A percentile compares a stretch with the other conserved stretches of the same genome.
Evolutionary conservation across 1,284 basidiomycete species (phyloP).

Genomic region (Microbotryum violaceum): DNA sequence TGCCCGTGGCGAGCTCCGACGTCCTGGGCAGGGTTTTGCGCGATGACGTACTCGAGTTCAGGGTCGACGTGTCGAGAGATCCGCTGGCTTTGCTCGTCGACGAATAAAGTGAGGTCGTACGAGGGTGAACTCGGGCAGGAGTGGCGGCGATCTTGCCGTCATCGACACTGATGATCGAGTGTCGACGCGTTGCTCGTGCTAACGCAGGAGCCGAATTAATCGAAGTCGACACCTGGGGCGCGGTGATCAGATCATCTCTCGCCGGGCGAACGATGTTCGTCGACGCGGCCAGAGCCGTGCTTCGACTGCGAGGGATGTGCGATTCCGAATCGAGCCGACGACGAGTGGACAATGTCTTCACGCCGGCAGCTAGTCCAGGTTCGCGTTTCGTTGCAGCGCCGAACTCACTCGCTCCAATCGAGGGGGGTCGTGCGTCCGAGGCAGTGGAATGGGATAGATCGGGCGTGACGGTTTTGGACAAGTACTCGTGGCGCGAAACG

Average conservation of each 20-base stretch:
- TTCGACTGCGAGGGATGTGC: slow-evolving; percentile 27
- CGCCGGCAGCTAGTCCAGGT: slow-evolving; percentile 6
- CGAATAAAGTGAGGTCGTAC: not conserved
- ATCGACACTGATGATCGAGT: not conserved
- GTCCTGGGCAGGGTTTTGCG: slow-evolving; percentile 10
- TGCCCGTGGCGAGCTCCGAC: not conserved
- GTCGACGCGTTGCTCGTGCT: too few relatives aligned
- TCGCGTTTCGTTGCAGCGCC: slow-evolving; percentile 12
- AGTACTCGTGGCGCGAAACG: too few relatives aligned
- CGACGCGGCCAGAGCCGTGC: slow-evolving; percentile 16
- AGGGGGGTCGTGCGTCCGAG: too few relatives aligned
- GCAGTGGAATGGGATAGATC: slow-evolving; percentile 50
- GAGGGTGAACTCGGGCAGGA: not conserved
- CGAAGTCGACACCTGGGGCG: not conserved
- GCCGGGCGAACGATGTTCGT: not conserved
- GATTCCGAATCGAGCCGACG: slow-evolving; percentile 24
- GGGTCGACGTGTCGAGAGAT: slow-evolving; percentile 6
- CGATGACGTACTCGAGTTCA: slow-evolving; percentile 2
- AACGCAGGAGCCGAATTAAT: too few relatives aligned
- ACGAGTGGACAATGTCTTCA: slow-evolving; percentile 15
- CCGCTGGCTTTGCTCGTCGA: not conserved
- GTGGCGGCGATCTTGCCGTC: not conserved
- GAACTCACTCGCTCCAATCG: slow-evolving; percentile 4
- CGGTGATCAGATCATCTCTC: not conserved
- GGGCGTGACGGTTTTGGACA: slow-evolving; percentile 47